Base-by-base conservation (phyloP, 768 basidiomycete species). In the Rhodotorula babjevae region DNA sequence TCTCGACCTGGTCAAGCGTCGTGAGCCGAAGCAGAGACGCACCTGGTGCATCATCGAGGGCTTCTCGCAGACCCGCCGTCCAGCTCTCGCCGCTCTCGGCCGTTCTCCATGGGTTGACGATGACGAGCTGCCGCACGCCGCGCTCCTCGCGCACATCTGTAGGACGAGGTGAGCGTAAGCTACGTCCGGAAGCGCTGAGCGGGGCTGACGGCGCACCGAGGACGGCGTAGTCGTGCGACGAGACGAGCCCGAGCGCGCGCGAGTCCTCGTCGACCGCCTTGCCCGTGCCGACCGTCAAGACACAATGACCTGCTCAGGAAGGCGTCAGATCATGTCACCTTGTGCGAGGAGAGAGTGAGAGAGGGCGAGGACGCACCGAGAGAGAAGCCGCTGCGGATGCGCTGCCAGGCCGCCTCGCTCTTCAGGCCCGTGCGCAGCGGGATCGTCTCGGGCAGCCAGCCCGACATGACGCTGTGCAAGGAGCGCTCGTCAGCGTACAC, bases 391-490 rank as follows among this genome's bases (percentile, higher is more conserved):
- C 59, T 61, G 2, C 4, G 44, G 2, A 76, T 3, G 3, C 72
- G 18, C 11, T 14, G 46, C 75, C 75, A 76, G 0, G 65, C 63
- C 14, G 40, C 23, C 23, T 73, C 69, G 57, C 61, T 59, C 2
- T 57, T 63, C n/a, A 66, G 61, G 1, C 18, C 9, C 2, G 47
- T 25, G 69, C 63, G 27, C 2, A 70, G 47, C 1, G 66, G 36
- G 21, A 76, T 49, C 27, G 40, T 61, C n/a, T 76, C 72, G 2
- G 75, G 75, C 2, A 74, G 33, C 75, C 75, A 76, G 2, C 75
- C 75, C 1, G 75, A 33, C 4, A 76, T 46, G 6, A 68, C 55
- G 33, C 75, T 76, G 59, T 3, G 36, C 4, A 9, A 31, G 1
- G 40, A 31, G 27, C 16, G 42, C 42, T 46, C 18, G 9, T 25